Evolutionary conservation across 2,329 filamentous ascomycete genomes (phyloP).

Genomic region (Colletotrichum sp.): DNA sequence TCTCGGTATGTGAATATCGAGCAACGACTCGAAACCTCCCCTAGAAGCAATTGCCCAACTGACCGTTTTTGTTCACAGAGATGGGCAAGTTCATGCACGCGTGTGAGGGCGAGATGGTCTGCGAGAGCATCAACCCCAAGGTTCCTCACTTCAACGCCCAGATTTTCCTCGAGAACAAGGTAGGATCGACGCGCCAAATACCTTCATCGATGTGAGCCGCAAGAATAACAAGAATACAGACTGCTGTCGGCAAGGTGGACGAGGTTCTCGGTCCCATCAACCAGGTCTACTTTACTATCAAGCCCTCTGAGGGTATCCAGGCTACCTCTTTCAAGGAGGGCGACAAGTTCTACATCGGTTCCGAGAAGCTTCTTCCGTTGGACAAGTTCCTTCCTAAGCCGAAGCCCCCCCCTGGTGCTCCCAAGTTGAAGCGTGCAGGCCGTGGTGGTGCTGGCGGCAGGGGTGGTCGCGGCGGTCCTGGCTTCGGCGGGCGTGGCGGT

Average conservation of each 20-base stretch:
- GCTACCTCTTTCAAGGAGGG: conserved; percentile 93
- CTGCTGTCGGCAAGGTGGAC: conserved; percentile 93
- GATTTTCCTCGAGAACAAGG: conserved; percentile 99
- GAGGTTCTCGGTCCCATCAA: conserved; percentile 97
- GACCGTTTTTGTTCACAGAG: conserved; percentile 54
- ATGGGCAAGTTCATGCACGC: conserved; percentile 95
- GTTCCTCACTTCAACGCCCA: conserved; percentile 99
- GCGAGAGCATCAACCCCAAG: conserved; percentile 93
- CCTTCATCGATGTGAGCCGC: background rate
- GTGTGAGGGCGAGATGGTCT: conserved; percentile 97
- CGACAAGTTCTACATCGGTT: conserved; percentile 96
- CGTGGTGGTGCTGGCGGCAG: conserved; percentile 43
- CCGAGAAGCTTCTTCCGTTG: conserved; percentile 91
- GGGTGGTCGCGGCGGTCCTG: conserved; percentile 45
- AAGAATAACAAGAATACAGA: conserved; percentile 49
- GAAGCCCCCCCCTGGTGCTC: conserved; percentile 72
- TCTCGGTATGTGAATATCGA: conserved; percentile 13
- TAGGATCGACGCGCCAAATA: conserved; percentile 33
- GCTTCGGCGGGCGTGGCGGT: conserved; percentile 31
- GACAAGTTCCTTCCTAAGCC: conserved; percentile 98
- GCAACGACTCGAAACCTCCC: background rate
- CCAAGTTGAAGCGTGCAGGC: conserved; percentile 65
- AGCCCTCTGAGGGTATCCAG: conserved; percentile 95
- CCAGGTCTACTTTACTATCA: conserved; percentile 98
- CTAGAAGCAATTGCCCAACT: background rate